Percentiles rank a stretch among this genome's conserved stretches.
These are phyloP conservation scores for Mycena haematopus DNA, from an alignment of 768 basidiomycete genomes.

Conservation along the genomic window DNA sequence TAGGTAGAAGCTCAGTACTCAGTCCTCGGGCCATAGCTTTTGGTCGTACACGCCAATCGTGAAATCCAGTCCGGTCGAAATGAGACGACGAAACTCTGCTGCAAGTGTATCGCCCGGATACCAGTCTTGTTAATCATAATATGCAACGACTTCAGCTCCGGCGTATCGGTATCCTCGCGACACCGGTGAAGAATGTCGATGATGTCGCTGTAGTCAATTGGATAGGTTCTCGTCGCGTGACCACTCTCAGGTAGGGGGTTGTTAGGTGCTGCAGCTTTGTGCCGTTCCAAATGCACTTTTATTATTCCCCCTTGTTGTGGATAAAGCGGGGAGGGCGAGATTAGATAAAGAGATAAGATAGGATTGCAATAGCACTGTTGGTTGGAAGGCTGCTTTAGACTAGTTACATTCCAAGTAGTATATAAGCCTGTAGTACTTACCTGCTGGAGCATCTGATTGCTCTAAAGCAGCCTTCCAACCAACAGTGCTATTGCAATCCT, in stretches of 20 bases:
- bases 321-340: neutral
- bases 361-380: neutral
- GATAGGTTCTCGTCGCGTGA: too few species aligned
- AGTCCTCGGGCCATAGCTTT: too few species aligned
- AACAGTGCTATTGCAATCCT: neutral
- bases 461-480: neutral
- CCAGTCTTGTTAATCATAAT: neutral
- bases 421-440: too few species aligned
- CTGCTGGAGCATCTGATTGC: neutral
- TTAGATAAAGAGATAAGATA: neutral
- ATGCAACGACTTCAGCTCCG: neutral
- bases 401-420: too few species aligned
- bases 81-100: neutral
- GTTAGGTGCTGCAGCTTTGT: neutral
- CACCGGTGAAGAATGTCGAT: neutral
- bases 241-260: neutral
- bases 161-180: neutral
- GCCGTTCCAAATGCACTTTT: too few species aligned
- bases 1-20: too few species aligned
- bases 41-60: neutral
- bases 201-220: neutral
- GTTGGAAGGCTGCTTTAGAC: neutral
- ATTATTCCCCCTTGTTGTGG: too few species aligned
- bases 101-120: neutral
- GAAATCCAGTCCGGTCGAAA: neutral